These are phyloP conservation scores for Pestalotiopsis fici DNA, from an alignment of 2,329 filamentous ascomycete genomes.

Conservation along the genomic window DNA sequence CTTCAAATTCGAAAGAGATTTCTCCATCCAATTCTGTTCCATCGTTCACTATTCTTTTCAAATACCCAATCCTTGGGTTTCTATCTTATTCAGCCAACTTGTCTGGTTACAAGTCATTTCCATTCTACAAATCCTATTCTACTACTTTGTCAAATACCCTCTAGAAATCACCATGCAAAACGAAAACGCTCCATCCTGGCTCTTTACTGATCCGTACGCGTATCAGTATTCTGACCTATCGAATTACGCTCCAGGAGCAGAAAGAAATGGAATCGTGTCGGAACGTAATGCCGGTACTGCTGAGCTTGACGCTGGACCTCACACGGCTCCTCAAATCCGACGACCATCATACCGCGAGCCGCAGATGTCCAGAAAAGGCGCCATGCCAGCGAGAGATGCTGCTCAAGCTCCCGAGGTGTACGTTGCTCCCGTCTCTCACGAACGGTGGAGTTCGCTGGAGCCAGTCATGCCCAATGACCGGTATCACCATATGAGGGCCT, in stretches of 20 bases:
- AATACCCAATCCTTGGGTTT: neutral
- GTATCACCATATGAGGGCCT: neutral
- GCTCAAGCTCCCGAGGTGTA: neutral
- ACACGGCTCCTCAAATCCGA: neutral
- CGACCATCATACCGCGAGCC: neutral
- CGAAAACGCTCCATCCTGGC: neutral
- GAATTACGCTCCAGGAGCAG: neutral
- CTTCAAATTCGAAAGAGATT: no score
- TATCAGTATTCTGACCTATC: slow-evolving; percentile 1
- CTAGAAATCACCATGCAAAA: neutral
- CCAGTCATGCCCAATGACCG: neutral
- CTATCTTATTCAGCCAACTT: neutral
- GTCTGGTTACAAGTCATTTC: neutral
- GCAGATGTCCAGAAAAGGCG: no score
- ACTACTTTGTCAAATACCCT: no score
- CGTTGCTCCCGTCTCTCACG: neutral
- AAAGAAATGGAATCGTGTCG: no score
- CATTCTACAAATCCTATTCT: neutral
- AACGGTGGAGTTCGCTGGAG: neutral
- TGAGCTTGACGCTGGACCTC: no score
- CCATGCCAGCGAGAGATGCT: neutral
- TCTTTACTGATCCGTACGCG: neutral
- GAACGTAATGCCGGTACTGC: neutral
- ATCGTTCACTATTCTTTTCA: neutral
- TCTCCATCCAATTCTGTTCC: neutral